Evolutionary conservation across 805 yeast genomes (phyloP).

Genomic region (Candida khao-thaluensis): DNA sequence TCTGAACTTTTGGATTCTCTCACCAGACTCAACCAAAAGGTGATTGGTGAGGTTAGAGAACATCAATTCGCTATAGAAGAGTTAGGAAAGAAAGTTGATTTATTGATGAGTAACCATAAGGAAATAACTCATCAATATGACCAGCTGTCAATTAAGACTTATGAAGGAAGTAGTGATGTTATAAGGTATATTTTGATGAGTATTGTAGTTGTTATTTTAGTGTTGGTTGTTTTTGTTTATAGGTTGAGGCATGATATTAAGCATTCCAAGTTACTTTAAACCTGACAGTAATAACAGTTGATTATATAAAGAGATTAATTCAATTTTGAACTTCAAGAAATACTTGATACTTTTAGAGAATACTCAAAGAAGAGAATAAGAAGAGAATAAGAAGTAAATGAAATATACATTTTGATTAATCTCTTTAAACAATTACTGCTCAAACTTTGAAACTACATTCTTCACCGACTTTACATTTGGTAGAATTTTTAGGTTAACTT

Average conservation of each 20-base stretch:
- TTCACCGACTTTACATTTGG: constrained; percentile 32
- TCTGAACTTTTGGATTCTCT: constrained; percentile 32
- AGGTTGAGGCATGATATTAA: constrained; percentile 62
- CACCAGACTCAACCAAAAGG: constrained; percentile 32
- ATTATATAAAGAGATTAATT: no score
- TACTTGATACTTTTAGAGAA: no score
- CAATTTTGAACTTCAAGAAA: no score
- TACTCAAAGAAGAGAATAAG: no score
- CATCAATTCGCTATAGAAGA: constrained; percentile 37
- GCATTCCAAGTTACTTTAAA: constrained; percentile 54
- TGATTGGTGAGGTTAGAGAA: constrained; percentile 42
- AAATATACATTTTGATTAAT: no score
- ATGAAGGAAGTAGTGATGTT: constrained; percentile 9
- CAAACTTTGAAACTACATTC: constrained; percentile 30
- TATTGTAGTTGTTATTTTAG: constrained; percentile 36
- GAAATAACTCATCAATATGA: constrained; percentile 32
- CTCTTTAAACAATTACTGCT: no score
- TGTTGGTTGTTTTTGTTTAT: constrained; percentile 47
- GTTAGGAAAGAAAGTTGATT: constrained; percentile 37
- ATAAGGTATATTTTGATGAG: constrained; percentile 44
- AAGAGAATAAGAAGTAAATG: no score
- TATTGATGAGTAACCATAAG: constrained; percentile 40
- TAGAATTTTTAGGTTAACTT: constrained; percentile 28
- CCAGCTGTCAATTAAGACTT: constrained; percentile 12
- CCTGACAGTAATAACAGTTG: no score